Percentiles rank a stretch among this genome's conserved stretches.
Evolutionary conservation across 2,329 filamentous ascomycete species (phyloP).

Genomic region (Exophiala sideris): DNA sequence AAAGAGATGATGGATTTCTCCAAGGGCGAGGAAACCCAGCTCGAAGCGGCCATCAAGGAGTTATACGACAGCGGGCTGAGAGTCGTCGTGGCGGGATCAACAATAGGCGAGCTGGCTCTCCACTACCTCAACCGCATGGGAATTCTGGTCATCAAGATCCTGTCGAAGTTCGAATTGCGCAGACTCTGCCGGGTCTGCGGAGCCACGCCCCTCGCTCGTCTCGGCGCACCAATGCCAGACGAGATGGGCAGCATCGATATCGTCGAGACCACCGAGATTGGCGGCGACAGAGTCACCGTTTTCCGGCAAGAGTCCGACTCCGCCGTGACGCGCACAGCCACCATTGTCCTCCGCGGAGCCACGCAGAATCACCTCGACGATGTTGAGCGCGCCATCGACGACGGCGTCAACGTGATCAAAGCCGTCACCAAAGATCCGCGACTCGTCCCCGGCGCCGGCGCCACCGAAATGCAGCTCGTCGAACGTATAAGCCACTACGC

Average conservation of each 20-base stretch:
- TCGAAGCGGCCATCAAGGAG: constrained; percentile 90
- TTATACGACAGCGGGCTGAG: constrained; percentile 89
- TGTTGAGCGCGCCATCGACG: constrained; percentile 92
- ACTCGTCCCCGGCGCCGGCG: constrained; percentile 89
- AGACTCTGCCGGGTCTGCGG: constrained; percentile 93
- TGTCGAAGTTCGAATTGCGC: constrained; percentile 96
- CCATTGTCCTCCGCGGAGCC: constrained; percentile 87
- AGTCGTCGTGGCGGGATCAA: constrained; percentile 86
- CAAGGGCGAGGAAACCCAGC: constrained; percentile 89
- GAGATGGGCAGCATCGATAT: constrained; percentile 95
- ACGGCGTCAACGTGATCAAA: constrained; percentile 98
- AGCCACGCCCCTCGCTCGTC: constrained; percentile 88
- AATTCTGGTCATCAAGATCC: constrained; percentile 92
- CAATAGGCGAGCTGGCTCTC: constrained; percentile 91
- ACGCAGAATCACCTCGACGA: constrained; percentile 98
- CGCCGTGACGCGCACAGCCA: constrained; percentile 87
- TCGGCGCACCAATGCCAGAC: constrained; percentile 98
- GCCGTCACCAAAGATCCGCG: constrained; percentile 91
- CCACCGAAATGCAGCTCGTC: constrained; percentile 88
- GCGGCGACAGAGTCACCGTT: constrained; percentile 94
- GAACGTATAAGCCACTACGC: constrained; percentile 87
- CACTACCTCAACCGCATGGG: constrained; percentile 98
- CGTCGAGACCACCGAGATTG: constrained; percentile 96
- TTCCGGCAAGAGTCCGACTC: constrained; percentile 83
- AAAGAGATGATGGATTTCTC: constrained; percentile 99